Base-by-base conservation (phyloP, 2,329 filamentous ascomycete species). In the Talaromyces sp. region DNA sequence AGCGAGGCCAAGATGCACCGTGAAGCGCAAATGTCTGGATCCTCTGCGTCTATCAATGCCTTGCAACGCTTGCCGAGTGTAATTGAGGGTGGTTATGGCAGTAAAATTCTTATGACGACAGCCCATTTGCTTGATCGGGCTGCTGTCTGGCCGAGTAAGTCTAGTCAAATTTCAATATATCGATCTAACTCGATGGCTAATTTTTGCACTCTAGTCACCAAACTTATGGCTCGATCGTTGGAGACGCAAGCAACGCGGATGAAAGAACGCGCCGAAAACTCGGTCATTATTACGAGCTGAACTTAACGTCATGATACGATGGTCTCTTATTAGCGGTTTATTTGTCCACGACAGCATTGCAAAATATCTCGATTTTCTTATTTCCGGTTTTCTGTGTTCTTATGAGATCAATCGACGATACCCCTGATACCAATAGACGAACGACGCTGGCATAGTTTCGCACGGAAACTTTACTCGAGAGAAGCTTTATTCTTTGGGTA, bases 91-190 rank as follows among this genome's bases (percentile, higher is more conserved):
- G 92, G 93, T 38, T 94, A 90, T 72, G 92, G 90, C 27, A 88
- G 89, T 63, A 94, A 92, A 78, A 86, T 97, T 54, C 78, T 97
- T 68, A 85, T 90, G 68, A 84, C 94, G 58, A 94, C 90, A 64
- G 90, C 92, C 54, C 89, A 91, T 75, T 89, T 95, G 83, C 82
- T 97, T 64, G 89, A 92, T 66, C 91, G 91, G 76, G 89, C 91
- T 64, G 89, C 90, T 65, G 91, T 96, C 29, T 99, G 94, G 93
- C 92, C 92, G 73, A 88, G 90, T 92, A 79, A 81, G 86, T 79
- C 43, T 29, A 5, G 2, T n/a, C 24, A 14, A 8, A 21, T 61
- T 59, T 19, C 21, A 14, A 26, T 7, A 43, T 1, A 29, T 35
- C 32, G 29, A 35, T 5, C 12, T 21, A 48, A 19, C 50, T 24